Evolutionary conservation across 192 early-diverging fungal genomes (phyloP).

Genomic region (Chytriomyces confervae): DNA sequence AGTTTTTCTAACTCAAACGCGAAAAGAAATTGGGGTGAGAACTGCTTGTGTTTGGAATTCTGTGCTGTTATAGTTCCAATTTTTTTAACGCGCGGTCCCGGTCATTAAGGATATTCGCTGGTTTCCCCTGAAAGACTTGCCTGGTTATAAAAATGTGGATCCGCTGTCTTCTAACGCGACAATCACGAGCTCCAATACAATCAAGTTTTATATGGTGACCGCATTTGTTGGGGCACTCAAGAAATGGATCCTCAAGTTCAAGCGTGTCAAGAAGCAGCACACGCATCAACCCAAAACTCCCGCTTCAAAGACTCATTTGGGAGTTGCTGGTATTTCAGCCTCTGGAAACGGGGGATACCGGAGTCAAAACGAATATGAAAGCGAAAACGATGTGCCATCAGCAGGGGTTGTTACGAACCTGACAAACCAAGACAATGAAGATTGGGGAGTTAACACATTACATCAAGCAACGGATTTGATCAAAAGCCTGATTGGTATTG

Average conservation of each 20-base stretch:
- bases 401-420: background rate
- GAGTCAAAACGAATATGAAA: conserved; percentile 18
- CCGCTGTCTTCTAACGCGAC: conserved; percentile 10
- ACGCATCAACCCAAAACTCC: conserved; percentile 18
- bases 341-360: conserved; percentile 9
- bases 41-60: background rate
- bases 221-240: conserved; percentile 48
- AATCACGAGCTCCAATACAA: conserved; percentile 7
- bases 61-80: background rate
- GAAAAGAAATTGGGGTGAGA: conserved; percentile 93
- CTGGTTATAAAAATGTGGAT: conserved; percentile 47
- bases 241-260: conserved; percentile 52
- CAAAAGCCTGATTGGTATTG: conserved; percentile 50
- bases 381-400: conserved; percentile 25
- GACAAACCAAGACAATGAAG: conserved; percentile 25
- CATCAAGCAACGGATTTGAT: conserved; percentile 38
- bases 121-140: conserved; percentile 50
- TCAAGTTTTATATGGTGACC: conserved; percentile 59
- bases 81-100: background rate
- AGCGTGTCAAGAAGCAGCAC: background rate
- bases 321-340: conserved; percentile 26
- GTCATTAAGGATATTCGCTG: conserved; percentile 52
- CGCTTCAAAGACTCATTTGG: conserved; percentile 36
- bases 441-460: conserved; percentile 34
- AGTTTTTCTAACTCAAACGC: conserved; percentile 78